phyloP scores from a whole-genome alignment of 2,329 filamentous ascomycete genomes.

The Laburnicola sp. region DNA sequence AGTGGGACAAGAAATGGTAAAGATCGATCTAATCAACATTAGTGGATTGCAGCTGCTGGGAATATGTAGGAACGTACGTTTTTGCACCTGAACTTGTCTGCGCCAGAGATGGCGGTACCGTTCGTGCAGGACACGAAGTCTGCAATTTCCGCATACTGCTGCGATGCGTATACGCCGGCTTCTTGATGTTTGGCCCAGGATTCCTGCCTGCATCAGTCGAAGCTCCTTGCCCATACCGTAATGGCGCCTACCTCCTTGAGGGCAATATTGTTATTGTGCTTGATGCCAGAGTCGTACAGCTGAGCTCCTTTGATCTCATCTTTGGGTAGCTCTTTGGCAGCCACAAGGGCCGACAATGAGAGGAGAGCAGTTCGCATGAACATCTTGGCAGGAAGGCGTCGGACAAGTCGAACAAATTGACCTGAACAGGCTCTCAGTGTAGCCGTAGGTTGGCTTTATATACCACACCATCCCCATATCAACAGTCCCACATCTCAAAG shows the following conservation, averaged over 20 bases:
- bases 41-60: neutral
- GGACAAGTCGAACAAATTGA: neutral
- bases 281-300: slow-evolving; percentile 47
- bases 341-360: slow-evolving; percentile 40
- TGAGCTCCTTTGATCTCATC: slow-evolving; percentile 39
- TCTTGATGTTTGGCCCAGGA: slow-evolving; percentile 42
- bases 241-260: slow-evolving; percentile 33
- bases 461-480: slow-evolving; percentile 1
- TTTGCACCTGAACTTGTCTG: slow-evolving; percentile 45
- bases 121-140: slow-evolving; percentile 42
- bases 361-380: slow-evolving; percentile 34
- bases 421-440: slow-evolving; percentile 6
- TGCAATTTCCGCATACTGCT: slow-evolving; percentile 40
- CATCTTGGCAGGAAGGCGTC: slow-evolving; percentile 25
- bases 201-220: slow-evolving; percentile 37
- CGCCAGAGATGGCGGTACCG: slow-evolving; percentile 41
- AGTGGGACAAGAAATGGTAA: slow-evolving; percentile 60
- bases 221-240: neutral
- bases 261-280: slow-evolving; percentile 43
- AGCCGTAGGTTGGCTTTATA: slow-evolving; percentile 26
- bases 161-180: slow-evolving; percentile 38
- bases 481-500: slow-evolving; percentile 15
- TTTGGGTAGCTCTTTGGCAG: slow-evolving; percentile 40
- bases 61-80: slow-evolving; percentile 30
- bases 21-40: slow-evolving; percentile 51